phyloP scores from a whole-genome alignment of 2,329 filamentous ascomycete genomes.

The Sporothrix luriei region DNA sequence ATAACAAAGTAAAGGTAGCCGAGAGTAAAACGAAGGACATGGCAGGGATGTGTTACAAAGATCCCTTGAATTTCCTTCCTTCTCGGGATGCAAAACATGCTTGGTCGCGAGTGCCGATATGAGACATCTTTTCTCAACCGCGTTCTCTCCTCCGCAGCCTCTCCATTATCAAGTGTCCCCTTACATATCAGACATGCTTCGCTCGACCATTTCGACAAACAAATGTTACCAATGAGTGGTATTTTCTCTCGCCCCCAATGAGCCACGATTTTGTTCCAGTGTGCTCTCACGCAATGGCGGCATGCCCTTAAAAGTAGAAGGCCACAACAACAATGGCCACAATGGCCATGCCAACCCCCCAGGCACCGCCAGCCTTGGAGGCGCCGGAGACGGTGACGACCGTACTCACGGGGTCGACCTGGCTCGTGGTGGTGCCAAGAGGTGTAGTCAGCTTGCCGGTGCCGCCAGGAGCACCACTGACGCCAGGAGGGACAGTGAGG shows the following conservation, averaged over 20 bases:
- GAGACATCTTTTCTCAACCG: conserved; percentile 9
- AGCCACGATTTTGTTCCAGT: background rate
- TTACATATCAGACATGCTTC: background rate
- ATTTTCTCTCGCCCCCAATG: background rate
- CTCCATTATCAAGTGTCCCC: conserved; percentile 1
- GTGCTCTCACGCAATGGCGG: background rate
- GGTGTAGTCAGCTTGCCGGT: conserved; percentile 8
- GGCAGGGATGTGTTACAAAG: conserved; percentile 1
- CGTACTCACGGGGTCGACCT: conserved; percentile 34
- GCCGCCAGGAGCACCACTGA: conserved; percentile 6
- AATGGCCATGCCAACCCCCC: conserved; percentile 45
- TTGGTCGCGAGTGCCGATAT: background rate
- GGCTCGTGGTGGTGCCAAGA: conserved; percentile 40
- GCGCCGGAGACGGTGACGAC: conserved; percentile 41
- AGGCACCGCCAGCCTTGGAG: conserved; percentile 33
- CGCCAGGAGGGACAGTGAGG: conserved; percentile 25
- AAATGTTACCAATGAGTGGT: background rate
- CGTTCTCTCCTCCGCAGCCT: background rate
- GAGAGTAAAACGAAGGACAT: conserved; percentile 3
- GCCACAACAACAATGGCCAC: conserved; percentile 43
- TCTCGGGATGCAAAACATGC: conserved; percentile 16
- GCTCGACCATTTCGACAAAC: background rate
- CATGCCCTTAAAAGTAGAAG: conserved; percentile 4
- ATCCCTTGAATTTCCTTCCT: background rate
- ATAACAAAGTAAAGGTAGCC: conserved; percentile 5